A percentile compares a stretch with the other conserved stretches of the same genome.
Conservation (phyloP, 108 stramenopile species). For the Pseudonitzschia pungens region DNA sequence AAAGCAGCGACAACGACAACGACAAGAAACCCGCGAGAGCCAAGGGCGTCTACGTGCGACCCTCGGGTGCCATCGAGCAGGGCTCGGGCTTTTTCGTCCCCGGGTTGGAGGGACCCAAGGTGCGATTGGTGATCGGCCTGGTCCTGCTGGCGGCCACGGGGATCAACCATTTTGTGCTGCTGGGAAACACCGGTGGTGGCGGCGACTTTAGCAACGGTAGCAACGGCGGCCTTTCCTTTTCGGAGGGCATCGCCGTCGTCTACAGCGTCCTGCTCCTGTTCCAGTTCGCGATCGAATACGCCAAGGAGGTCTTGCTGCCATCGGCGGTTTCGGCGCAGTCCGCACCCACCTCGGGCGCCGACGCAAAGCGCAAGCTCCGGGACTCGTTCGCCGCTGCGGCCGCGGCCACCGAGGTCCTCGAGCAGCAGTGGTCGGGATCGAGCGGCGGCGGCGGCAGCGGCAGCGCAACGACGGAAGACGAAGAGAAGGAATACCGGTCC, state of each 20-base stretch:
- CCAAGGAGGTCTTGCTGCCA: slow-evolving; percentile 35
- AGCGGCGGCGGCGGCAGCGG: background rate
- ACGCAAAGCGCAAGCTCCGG: background rate
- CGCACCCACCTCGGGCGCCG: background rate
- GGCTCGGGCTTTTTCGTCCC: slow-evolving; percentile 96
- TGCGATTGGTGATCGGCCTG: slow-evolving; percentile 66
- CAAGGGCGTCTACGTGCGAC: slow-evolving; percentile 84
- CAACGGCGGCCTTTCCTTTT: slow-evolving; percentile 22
- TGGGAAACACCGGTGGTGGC: background rate
- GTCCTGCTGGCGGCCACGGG: slow-evolving; percentile 53
- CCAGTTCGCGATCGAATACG: slow-evolving; percentile 75
- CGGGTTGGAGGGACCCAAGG: slow-evolving; percentile 88
- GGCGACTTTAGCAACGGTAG: no score
- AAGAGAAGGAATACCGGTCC: slow-evolving; percentile 22
- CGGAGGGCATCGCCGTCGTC: slow-evolving; percentile 52
- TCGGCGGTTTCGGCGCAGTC: background rate
- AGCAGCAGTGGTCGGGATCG: slow-evolving; percentile 7
- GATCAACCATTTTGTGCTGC: slow-evolving; percentile 45
- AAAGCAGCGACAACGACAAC: background rate
- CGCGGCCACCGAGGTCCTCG: background rate
- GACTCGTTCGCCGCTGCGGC: background rate
- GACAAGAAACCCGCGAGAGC: background rate
- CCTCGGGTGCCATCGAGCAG: slow-evolving; percentile 91
- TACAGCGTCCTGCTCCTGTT: slow-evolving; percentile 63
- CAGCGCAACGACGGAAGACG: slow-evolving; percentile 15